A percentile compares a stretch with the other conserved stretches of the same genome.
Evolutionary conservation across 2,329 filamentous ascomycete species (phyloP).

Genomic region (Apiospora arundinis): DNA sequence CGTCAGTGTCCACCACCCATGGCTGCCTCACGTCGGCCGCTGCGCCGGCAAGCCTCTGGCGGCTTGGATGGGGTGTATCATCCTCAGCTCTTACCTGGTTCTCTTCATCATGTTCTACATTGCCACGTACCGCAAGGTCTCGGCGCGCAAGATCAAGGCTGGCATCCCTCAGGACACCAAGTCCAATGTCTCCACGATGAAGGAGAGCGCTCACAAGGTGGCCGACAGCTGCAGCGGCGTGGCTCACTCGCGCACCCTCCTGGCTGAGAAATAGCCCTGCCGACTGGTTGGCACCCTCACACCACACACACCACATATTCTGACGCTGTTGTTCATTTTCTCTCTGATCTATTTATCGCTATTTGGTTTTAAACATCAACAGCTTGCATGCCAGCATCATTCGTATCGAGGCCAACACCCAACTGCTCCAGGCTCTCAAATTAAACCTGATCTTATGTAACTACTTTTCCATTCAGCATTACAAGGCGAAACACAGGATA

Average conservation of each 20-base stretch:
- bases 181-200: constrained; percentile 33
- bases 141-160: constrained; percentile 47
- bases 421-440: background rate
- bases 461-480: constrained; percentile 1
- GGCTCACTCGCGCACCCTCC: constrained; percentile 31
- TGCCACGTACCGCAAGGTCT: constrained; percentile 72
- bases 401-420: background rate
- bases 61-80: constrained; percentile 75
- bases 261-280: constrained; percentile 27
- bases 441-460: background rate
- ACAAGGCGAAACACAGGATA: background rate
- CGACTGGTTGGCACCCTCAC: too few relatives aligned
- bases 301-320: background rate
- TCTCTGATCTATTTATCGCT: background rate
- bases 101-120: constrained; percentile 83
- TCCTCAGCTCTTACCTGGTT: constrained; percentile 77
- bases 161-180: constrained; percentile 26
- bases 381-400: background rate
- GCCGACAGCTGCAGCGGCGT: constrained; percentile 36
- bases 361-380: background rate
- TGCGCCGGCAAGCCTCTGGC: constrained; percentile 82
- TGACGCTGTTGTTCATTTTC: background rate
- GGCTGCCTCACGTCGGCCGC: constrained; percentile 70
- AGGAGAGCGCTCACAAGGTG: constrained; percentile 34
- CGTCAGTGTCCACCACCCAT: constrained; percentile 72